Conservation (phyloP, 1,284 basidiomycete species). For the Fistulinella cinereoalba region DNA sequence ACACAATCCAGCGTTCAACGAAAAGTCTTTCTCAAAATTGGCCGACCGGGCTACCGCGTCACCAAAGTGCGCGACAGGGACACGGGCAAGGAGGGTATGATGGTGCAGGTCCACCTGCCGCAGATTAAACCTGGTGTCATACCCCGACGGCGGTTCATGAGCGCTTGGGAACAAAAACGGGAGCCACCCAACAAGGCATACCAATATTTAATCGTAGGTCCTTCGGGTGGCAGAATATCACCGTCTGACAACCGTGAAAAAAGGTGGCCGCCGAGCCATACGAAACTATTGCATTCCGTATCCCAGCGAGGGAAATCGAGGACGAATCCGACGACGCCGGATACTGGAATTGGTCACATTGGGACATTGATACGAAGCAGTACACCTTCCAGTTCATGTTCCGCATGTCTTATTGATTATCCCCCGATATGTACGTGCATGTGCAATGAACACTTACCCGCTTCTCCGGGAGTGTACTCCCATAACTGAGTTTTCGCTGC, state of each 20-base stretch:
- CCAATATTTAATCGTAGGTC: constrained; percentile 92
- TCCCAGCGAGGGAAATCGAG: constrained; percentile 96
- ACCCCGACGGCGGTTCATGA: constrained; percentile 94
- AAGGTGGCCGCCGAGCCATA: constrained; percentile 98
- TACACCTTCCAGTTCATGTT: constrained; percentile 96
- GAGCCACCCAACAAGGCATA: constrained; percentile 95
- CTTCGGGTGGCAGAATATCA: not conserved
- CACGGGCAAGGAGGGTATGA: constrained; percentile 85
- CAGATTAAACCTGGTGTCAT: constrained; percentile 87
- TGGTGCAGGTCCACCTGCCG: constrained; percentile 95
- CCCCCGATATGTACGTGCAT: constrained; percentile 23
- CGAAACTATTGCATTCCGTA: constrained; percentile 97
- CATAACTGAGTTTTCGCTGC: too few relatives aligned
- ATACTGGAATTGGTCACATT: constrained; percentile 95
- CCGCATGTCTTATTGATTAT: constrained; percentile 45
- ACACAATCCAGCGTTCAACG: constrained; percentile 74
- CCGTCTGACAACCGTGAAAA: constrained; percentile 11
- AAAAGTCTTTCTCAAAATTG: constrained; percentile 97
- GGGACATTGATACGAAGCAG: constrained; percentile 96
- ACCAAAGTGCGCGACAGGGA: constrained; percentile 83
- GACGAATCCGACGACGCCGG: constrained; percentile 88
- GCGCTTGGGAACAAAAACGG: constrained; percentile 95
- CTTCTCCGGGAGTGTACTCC: too few relatives aligned
- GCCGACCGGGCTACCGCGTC: constrained; percentile 90
- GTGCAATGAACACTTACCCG: constrained; percentile 12